Percentiles rank a stretch among this genome's conserved stretches.
Conservation (phyloP, 1,139 yeast genomes). For the Saccharomycopsis phalli region DNA sequence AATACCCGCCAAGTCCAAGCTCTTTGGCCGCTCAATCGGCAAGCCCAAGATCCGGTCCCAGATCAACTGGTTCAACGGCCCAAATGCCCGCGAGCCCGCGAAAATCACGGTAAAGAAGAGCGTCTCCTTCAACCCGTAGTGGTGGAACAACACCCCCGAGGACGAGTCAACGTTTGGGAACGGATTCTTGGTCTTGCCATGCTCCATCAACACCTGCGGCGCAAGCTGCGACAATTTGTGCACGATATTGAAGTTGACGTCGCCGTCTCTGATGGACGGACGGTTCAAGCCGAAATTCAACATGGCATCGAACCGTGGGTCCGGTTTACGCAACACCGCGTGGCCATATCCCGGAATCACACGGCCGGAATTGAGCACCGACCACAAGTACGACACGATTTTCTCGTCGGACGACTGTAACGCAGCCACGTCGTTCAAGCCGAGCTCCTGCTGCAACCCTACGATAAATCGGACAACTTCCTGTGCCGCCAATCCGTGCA, state of each 20-base stretch:
- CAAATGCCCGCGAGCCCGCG: slow-evolving; percentile 51
- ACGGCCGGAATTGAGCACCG: slow-evolving; percentile 32
- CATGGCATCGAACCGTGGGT: slow-evolving; percentile 34
- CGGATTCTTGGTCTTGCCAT: slow-evolving; percentile 58
- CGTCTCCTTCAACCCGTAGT: slow-evolving; percentile 49
- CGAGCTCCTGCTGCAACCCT: slow-evolving; percentile 28
- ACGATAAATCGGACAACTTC: slow-evolving; percentile 36
- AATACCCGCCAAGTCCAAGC: slow-evolving; percentile 24
- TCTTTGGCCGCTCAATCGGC: slow-evolving; percentile 58
- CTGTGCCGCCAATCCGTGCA: slow-evolving; percentile 38
- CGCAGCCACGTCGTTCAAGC: slow-evolving; percentile 10
- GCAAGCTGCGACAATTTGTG: slow-evolving; percentile 36
- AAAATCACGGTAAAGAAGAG: slow-evolving; percentile 51
- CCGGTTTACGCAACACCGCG: slow-evolving; percentile 37
- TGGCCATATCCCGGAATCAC: slow-evolving; percentile 41
- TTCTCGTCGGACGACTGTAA: slow-evolving; percentile 23
- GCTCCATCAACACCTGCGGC: slow-evolving; percentile 45
- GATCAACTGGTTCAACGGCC: slow-evolving; percentile 49
- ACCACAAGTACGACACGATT: slow-evolving; percentile 33
- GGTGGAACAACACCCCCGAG: slow-evolving; percentile 48
- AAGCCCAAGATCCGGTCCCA: slow-evolving; percentile 53
- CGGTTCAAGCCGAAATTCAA: slow-evolving; percentile 28
- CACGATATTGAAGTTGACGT: slow-evolving; percentile 29
- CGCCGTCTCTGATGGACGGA: slow-evolving; percentile 26
- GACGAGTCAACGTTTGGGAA: slow-evolving; percentile 57